Percentiles rank a stretch among this genome's conserved stretches.
Evolutionary conservation across 2,329 filamentous ascomycete species (phyloP).

Genomic region (Colletotrichum chlorophyti): DNA sequence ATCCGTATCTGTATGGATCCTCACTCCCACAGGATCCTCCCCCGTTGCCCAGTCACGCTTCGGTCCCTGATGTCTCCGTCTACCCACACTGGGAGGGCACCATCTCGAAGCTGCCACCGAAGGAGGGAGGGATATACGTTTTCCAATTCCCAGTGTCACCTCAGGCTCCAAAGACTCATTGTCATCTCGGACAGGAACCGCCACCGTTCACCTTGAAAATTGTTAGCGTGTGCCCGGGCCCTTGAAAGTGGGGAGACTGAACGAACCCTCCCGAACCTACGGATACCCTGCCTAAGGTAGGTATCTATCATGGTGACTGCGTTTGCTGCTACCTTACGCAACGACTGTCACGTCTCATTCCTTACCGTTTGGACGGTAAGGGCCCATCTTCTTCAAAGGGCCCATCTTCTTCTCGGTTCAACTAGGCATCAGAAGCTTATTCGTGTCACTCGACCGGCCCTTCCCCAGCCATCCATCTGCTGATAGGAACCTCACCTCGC

Average conservation of each 20-base stretch:
- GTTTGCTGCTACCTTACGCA: background rate
- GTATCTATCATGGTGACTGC: no score
- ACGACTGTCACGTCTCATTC: conserved; percentile 20
- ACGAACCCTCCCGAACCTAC: no score
- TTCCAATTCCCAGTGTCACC: conserved; percentile 8
- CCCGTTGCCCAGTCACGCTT: conserved; percentile 5
- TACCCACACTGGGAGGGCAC: background rate
- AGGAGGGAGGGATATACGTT: no score
- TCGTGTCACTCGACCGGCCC: no score
- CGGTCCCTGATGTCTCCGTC: background rate
- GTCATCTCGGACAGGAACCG: conserved; percentile 2
- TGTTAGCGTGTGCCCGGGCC: background rate
- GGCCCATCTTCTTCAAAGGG: no score
- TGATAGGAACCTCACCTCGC: conserved; percentile 8
- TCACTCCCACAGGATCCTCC: background rate
- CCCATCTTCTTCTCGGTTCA: no score
- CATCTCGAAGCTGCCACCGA: no score
- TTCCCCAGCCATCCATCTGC: background rate
- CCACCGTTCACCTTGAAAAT: background rate
- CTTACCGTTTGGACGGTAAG: no score
- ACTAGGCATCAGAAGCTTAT: no score
- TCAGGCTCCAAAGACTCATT: background rate
- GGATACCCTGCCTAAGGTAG: no score
- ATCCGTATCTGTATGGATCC: conserved; percentile 6
- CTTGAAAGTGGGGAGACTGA: background rate